Percentiles rank a stretch among this genome's conserved stretches.
Evolutionary conservation across 1,284 basidiomycete species (phyloP).

Genomic region (Spongispora temasekensis): DNA sequence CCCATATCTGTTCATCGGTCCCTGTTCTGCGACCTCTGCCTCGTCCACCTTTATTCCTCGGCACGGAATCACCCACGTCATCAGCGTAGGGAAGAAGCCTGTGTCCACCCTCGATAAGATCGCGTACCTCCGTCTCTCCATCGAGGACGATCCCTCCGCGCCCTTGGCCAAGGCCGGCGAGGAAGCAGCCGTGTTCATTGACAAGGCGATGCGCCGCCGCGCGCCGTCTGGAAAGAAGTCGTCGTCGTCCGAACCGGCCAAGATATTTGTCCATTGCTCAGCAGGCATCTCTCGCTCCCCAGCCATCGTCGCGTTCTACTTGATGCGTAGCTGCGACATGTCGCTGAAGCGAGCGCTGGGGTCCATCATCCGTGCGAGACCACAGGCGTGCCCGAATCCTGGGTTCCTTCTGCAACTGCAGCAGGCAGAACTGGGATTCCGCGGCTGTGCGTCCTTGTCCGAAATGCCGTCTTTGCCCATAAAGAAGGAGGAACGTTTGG

Average conservation of each 20-base stretch:
- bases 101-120: background rate
- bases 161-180: constrained; percentile 3
- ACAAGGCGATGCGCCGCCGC: too few relatives aligned
- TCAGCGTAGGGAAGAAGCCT: constrained; percentile 16
- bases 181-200: constrained; percentile 7
- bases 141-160: constrained; percentile 15
- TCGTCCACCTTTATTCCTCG: constrained; percentile 7
- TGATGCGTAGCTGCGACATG: constrained; percentile 9
- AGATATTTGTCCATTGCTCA: constrained; percentile 11
- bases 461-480: background rate
- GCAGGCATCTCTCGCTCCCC: constrained; percentile 19
- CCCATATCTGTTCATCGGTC: constrained; percentile 14
- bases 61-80: constrained; percentile 15
- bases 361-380: constrained; percentile 5
- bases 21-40: constrained; percentile 8
- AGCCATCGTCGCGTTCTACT: constrained; percentile 1
- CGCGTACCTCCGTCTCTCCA: constrained; percentile 12
- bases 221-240: too few relatives aligned
- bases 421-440: background rate
- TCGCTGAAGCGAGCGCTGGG: constrained; percentile 8
- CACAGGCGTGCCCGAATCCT: constrained; percentile 4
- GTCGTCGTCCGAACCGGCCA: too few relatives aligned
- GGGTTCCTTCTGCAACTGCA: constrained; percentile 10
- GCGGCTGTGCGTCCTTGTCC: constrained; percentile 5
- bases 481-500: constrained; percentile 10